phyloP scores from a whole-genome alignment of 139 green algal genomes.

The Chlorella sorokiniana region DNA sequence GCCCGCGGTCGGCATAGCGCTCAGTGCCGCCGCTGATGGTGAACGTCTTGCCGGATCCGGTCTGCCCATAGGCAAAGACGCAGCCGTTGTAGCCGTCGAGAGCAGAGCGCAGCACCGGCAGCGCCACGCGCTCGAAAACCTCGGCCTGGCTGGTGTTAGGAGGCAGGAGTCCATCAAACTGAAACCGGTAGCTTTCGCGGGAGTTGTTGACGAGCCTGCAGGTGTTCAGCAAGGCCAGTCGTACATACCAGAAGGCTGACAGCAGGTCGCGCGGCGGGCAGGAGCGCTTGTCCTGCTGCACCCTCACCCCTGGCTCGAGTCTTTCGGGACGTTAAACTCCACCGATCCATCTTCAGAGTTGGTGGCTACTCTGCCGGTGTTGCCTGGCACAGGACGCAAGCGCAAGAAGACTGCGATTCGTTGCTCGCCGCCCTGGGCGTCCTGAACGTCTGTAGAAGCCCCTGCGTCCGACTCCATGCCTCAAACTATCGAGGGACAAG shows the following conservation, averaged over 20 bases:
- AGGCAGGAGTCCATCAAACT: slow-evolving; percentile 86
- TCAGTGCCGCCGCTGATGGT: slow-evolving; percentile 79
- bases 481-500: no score
- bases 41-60: slow-evolving; percentile 83
- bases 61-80: slow-evolving; percentile 72
- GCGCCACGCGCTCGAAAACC: slow-evolving; percentile 92
- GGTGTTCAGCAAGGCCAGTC: background rate
- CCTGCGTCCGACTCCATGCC: no score
- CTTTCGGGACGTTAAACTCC: slow-evolving; percentile 44
- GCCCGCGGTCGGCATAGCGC: slow-evolving; percentile 71
- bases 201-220: slow-evolving; percentile 82
- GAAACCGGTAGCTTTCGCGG: slow-evolving; percentile 71
- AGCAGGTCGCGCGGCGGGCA: background rate
- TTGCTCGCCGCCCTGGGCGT: background rate
- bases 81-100: slow-evolving; percentile 78
- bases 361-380: slow-evolving; percentile 36
- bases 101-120: slow-evolving; percentile 88
- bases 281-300: background rate
- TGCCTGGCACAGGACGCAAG: slow-evolving; percentile 53
- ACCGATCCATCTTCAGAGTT: slow-evolving; percentile 43
- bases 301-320: slow-evolving; percentile 41
- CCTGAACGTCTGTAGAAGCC: background rate
- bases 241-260: background rate
- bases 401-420: slow-evolving; percentile 71
- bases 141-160: slow-evolving; percentile 45